Conservation (phyloP, 2,329 filamentous ascomycete genomes). For the Microsporum audouinii region DNA sequence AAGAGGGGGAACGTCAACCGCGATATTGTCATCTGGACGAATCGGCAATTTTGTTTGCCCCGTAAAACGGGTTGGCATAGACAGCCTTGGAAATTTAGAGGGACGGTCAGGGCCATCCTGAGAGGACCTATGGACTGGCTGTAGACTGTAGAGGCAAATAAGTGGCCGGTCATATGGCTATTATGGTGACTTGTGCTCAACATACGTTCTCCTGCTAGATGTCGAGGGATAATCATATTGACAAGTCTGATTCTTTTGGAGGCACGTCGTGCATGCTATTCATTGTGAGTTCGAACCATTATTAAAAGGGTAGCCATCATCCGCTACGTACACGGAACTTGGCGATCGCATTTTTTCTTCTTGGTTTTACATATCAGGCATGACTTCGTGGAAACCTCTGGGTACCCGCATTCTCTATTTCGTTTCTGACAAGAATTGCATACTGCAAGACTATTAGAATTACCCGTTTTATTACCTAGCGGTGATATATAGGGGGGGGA, state of each 20-base stretch:
- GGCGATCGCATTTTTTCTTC: slow-evolving; percentile 12
- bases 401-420: not conserved
- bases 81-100: not conserved
- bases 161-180: not conserved
- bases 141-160: not conserved
- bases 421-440: not conserved
- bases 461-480: too few relatives aligned
- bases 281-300: not conserved
- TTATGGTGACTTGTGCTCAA: not conserved
- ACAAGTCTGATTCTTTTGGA: not conserved
- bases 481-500: too few relatives aligned
- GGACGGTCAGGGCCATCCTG: not conserved
- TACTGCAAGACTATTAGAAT: not conserved
- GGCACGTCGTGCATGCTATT: slow-evolving; percentile 6
- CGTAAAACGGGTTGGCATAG: not conserved
- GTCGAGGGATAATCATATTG: not conserved
- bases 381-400: not conserved
- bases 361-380: slow-evolving; percentile 7
- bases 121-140: not conserved
- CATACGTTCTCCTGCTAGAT: not conserved
- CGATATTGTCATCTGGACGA: not conserved
- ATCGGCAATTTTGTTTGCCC: not conserved
- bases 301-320: not conserved
- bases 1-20: not conserved
- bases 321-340: slow-evolving; percentile 6